phyloP scores from a whole-genome alignment of 768 basidiomycete genomes.

The Mycena galopus region DNA sequence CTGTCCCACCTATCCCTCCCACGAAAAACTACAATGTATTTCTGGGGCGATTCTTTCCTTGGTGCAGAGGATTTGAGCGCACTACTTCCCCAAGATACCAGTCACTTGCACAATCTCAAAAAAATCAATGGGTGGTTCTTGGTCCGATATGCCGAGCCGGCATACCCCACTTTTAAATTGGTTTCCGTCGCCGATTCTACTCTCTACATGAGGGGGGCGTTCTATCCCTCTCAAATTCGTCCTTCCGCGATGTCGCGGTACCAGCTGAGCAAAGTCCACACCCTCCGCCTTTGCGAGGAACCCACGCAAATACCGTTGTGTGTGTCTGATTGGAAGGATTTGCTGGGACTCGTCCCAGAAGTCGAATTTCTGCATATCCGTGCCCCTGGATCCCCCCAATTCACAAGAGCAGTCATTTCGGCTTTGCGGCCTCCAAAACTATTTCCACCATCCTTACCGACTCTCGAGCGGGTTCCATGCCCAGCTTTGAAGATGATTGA shows the following conservation, averaged over 20 bases:
- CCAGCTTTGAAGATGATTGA: slow-evolving; percentile 13
- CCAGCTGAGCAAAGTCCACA: slow-evolving; percentile 6
- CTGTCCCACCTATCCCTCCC: slow-evolving; percentile 36
- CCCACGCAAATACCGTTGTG: slow-evolving; percentile 5
- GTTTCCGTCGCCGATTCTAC: background rate
- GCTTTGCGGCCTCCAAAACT: slow-evolving; percentile 17
- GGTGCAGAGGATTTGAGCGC: slow-evolving; percentile 10
- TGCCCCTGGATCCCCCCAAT: slow-evolving; percentile 3
- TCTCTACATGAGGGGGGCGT: slow-evolving; percentile 10
- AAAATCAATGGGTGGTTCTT: slow-evolving; percentile 18
- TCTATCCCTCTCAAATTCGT: background rate
- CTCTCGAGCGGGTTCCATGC: background rate
- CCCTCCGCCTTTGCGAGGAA: slow-evolving; percentile 11
- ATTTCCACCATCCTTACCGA: slow-evolving; percentile 2
- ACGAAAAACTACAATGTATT: slow-evolving; percentile 29
- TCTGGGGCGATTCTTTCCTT: slow-evolving; percentile 33
- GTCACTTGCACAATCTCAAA: slow-evolving; percentile 10
- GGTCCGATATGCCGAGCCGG: background rate
- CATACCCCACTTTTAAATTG: slow-evolving; percentile 8
- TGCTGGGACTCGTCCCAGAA: slow-evolving; percentile 2
- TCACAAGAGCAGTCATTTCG: slow-evolving; percentile 14
- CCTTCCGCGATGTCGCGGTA: slow-evolving; percentile 18
- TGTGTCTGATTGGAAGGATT: slow-evolving; percentile 12
- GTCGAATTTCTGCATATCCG: background rate
- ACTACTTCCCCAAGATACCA: slow-evolving; percentile 4